phyloP scores from a whole-genome alignment of 75 land plant genomes.

The Chamaecyparis obtusa region DNA sequence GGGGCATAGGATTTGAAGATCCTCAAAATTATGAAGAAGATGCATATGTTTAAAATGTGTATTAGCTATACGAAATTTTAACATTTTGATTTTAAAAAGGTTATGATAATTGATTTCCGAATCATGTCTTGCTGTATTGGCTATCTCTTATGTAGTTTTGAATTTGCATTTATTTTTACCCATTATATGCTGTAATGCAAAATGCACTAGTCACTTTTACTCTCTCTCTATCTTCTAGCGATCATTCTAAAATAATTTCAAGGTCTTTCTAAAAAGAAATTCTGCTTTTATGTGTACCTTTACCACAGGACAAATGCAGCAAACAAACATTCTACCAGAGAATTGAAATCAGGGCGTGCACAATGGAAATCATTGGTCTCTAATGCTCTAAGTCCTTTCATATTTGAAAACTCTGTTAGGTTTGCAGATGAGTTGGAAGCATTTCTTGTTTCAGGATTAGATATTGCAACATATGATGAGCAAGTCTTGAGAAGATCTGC shows the following conservation, averaged over 20 bases:
- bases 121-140: background rate
- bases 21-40: background rate
- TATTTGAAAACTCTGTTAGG: conserved; percentile 44
- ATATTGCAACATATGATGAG: conserved; percentile 69
- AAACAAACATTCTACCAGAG: background rate
- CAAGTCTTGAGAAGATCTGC: conserved; percentile 22
- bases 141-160: background rate
- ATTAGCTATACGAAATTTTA: background rate
- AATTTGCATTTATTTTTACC: no score
- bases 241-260: background rate
- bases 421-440: conserved; percentile 67
- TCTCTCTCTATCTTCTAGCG: background rate
- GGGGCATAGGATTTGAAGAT: background rate
- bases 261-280: background rate
- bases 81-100: background rate
- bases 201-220: background rate
- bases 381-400: conserved; percentile 62
- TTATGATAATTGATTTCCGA: background rate
- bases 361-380: conserved; percentile 33
- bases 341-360: conserved; percentile 17
- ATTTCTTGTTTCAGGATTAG: conserved; percentile 71
- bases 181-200: no score
- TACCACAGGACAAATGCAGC: conserved; percentile 17
- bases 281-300: background rate
- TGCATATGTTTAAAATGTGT: background rate